Conservation (phyloP, 345 rosid species). For the Citrus sp. region DNA sequence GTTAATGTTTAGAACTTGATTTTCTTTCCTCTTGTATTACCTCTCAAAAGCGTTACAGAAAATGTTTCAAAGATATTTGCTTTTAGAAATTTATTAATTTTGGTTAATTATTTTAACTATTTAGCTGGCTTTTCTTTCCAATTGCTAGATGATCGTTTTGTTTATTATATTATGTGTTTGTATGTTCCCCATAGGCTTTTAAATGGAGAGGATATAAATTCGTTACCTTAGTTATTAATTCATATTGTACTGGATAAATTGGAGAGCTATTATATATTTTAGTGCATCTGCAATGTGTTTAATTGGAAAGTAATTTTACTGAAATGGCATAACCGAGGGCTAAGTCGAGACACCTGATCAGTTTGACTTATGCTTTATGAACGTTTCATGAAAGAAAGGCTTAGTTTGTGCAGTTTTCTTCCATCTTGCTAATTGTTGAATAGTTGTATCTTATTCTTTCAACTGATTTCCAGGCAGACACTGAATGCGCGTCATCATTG, state of each 20-base stretch:
- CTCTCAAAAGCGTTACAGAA: background rate
- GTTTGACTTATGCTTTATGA: background rate
- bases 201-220: background rate
- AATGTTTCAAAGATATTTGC: background rate
- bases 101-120: background rate
- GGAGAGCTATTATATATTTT: background rate
- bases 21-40: background rate
- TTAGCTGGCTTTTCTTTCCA: background rate
- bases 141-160: too few relatives aligned
- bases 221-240: background rate
- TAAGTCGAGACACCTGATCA: background rate
- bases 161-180: background rate
- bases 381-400: background rate
- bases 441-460: too few relatives aligned
- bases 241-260: background rate
- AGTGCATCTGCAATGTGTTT: background rate
- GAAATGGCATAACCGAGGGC: too few relatives aligned
- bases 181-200: background rate
- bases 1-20: background rate
- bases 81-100: background rate
- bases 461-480: too few relatives aligned
- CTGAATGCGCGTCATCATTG: too few relatives aligned
- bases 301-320: background rate
- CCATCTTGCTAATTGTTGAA: too few relatives aligned
- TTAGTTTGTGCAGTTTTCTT: background rate